phyloP scores from a whole-genome alignment of 2,329 filamentous ascomycete species.

The Zymoseptoria ardabiliae region DNA sequence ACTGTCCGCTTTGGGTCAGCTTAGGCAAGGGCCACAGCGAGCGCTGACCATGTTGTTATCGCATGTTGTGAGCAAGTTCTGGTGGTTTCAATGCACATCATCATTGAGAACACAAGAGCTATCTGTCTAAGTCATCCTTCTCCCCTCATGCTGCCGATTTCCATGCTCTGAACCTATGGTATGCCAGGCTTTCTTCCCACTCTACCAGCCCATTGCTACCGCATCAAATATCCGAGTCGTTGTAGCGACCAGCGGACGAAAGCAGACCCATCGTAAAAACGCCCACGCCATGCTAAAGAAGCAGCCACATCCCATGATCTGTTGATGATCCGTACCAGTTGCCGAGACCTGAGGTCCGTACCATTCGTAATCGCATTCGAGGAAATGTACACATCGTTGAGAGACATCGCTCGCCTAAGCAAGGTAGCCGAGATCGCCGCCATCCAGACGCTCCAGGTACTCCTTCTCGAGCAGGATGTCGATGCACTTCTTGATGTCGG shows the following conservation, averaged over 20 bases:
- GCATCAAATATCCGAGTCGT: background rate
- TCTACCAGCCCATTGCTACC: background rate
- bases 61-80: too few species aligned
- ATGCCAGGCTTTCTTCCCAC: background rate
- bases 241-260: background rate
- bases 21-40: too few species aligned
- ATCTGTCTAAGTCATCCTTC: background rate
- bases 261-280: slow-evolving; percentile 9
- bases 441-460: slow-evolving; percentile 90
- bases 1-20: too few species aligned
- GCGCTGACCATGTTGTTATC: too few species aligned
- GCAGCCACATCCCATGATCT: slow-evolving; percentile 1
- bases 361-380: background rate
- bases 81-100: background rate
- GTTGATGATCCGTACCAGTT: background rate
- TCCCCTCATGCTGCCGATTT: background rate
- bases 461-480: slow-evolving; percentile 98
- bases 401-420: slow-evolving; percentile 48
- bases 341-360: background rate
- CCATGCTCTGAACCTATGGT: background rate
- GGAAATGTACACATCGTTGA: background rate
- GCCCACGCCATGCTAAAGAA: slow-evolving; percentile 26
- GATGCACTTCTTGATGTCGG: slow-evolving; percentile 99
- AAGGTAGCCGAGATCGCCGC: slow-evolving; percentile 89
- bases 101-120: background rate